Evolutionary conservation across 2,329 filamentous ascomycete genomes (phyloP).

Genomic region (Pseudopithomyces chartarum): DNA sequence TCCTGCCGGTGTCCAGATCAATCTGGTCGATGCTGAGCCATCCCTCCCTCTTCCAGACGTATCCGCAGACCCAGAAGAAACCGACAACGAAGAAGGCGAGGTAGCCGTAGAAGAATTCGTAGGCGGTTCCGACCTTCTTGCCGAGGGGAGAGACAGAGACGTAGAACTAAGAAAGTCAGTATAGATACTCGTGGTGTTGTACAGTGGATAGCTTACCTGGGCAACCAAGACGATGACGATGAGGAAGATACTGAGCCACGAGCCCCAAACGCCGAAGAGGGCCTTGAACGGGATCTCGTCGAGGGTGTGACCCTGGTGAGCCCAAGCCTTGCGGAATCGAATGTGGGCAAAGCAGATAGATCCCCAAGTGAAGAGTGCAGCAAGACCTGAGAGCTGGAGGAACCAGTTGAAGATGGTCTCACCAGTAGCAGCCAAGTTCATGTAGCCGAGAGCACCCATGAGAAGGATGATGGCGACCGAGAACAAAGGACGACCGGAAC

Average conservation of each 20-base stretch:
- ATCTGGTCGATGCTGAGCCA: slow-evolving; percentile 66
- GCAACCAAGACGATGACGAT: slow-evolving; percentile 47
- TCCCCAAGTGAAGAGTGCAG: slow-evolving; percentile 78
- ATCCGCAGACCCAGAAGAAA: slow-evolving; percentile 55
- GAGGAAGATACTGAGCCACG: slow-evolving; percentile 46
- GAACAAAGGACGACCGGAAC: slow-evolving; percentile 76
- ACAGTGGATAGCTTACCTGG: slow-evolving; percentile 33
- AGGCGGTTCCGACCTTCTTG: slow-evolving; percentile 36
- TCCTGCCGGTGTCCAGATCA: slow-evolving; percentile 69
- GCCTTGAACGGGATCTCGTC: slow-evolving; percentile 53
- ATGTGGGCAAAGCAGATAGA: slow-evolving; percentile 91
- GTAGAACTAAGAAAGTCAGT: slow-evolving; percentile 45
- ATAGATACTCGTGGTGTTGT: not conserved
- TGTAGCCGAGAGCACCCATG: slow-evolving; percentile 77
- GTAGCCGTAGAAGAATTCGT: slow-evolving; percentile 54
- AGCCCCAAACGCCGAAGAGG: slow-evolving; percentile 47
- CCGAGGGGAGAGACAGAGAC: slow-evolving; percentile 41
- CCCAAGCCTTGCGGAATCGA: slow-evolving; percentile 71
- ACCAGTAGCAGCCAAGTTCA: slow-evolving; percentile 58
- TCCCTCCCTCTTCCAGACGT: slow-evolving; percentile 67
- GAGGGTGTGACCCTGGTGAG: slow-evolving; percentile 45
- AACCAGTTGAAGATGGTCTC: slow-evolving; percentile 70
- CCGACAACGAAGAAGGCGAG: slow-evolving; percentile 53
- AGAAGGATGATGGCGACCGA: slow-evolving; percentile 70
- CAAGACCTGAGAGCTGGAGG: slow-evolving; percentile 72